Evolutionary conservation across 2,329 filamentous ascomycete genomes (phyloP).

Genomic region (Penicillium sp.): DNA sequence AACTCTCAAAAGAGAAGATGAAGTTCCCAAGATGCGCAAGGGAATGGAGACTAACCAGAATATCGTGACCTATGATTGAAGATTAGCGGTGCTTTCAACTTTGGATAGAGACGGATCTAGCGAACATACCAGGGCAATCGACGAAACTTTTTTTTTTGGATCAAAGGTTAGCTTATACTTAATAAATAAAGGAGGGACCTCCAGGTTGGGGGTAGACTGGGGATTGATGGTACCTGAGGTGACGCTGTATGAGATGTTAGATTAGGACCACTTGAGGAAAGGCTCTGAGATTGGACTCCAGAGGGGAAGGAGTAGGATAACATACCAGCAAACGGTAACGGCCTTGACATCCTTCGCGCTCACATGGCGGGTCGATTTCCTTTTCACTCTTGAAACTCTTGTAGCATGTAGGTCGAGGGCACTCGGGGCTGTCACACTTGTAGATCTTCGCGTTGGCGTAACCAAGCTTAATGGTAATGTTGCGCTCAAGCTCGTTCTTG

Average conservation of each 20-base stretch:
- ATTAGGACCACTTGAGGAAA: not conserved
- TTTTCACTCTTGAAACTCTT: conserved; percentile 98
- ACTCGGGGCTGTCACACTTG: conserved; percentile 90
- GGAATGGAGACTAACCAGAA: conserved; percentile 58
- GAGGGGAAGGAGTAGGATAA: conserved; percentile 53
- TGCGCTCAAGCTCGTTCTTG: conserved; percentile 99
- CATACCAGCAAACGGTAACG: conserved; percentile 88
- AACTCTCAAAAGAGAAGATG: not conserved
- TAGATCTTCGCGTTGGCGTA: conserved; percentile 99
- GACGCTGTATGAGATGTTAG: conserved; percentile 6
- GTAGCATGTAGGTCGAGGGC: conserved; percentile 92
- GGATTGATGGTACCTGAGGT: conserved; percentile 6
- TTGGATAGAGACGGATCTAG: not conserved
- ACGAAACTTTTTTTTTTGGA: conserved; percentile 66
- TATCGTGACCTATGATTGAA: conserved; percentile 70
- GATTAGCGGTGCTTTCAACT: conserved; percentile 1
- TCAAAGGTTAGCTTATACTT: conserved; percentile 10
- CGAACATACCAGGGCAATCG: conserved; percentile 70
- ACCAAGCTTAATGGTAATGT: conserved; percentile 99
- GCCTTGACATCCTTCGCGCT: conserved; percentile 85
- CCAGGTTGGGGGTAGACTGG: not conserved
- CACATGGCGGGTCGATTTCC: conserved; percentile 93
- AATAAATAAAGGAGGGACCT: not conserved
- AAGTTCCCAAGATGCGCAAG: not conserved
- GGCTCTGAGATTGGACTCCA: not conserved